Conservation (phyloP, 2,329 filamentous ascomycete genomes). For the Aspergillus pseudotamarii region DNA sequence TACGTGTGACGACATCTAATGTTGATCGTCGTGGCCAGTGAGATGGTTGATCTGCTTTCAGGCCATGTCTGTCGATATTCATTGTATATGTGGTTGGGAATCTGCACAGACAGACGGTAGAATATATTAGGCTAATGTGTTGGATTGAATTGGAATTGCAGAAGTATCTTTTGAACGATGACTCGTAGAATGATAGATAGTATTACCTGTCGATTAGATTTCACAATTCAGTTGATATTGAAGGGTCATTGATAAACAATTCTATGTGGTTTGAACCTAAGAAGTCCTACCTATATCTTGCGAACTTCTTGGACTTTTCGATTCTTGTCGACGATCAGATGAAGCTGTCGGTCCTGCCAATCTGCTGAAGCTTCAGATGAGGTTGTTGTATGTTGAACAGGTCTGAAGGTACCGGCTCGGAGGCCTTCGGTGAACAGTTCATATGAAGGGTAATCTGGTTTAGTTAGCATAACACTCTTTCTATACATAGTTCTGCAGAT, state of each 20-base stretch:
- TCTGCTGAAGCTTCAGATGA: constrained; percentile 27
- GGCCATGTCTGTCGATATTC: background rate
- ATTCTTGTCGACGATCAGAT: constrained; percentile 63
- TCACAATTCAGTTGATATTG: background rate
- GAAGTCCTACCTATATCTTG: constrained; percentile 44
- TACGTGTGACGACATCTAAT: constrained; percentile 2
- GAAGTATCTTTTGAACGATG: background rate
- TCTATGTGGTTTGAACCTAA: background rate
- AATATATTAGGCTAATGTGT: background rate
- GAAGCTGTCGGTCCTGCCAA: constrained; percentile 59
- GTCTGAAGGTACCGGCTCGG: constrained; percentile 59
- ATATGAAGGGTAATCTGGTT: constrained; percentile 68
- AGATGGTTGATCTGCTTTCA: background rate
- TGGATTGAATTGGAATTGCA: background rate
- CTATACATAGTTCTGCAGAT: background rate
- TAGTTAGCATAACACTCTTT: background rate
- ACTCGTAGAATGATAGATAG: background rate
- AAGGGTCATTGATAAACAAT: background rate
- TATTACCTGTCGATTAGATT: background rate
- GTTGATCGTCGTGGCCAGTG: background rate
- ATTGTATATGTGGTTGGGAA: background rate
- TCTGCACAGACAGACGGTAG: background rate
- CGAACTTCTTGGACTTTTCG: constrained; percentile 62
- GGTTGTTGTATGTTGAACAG: constrained; percentile 19
- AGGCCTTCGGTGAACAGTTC: constrained; percentile 67